phyloP scores from a whole-genome alignment of 805 yeast genomes.

The Cyberlindnera japonica region DNA sequence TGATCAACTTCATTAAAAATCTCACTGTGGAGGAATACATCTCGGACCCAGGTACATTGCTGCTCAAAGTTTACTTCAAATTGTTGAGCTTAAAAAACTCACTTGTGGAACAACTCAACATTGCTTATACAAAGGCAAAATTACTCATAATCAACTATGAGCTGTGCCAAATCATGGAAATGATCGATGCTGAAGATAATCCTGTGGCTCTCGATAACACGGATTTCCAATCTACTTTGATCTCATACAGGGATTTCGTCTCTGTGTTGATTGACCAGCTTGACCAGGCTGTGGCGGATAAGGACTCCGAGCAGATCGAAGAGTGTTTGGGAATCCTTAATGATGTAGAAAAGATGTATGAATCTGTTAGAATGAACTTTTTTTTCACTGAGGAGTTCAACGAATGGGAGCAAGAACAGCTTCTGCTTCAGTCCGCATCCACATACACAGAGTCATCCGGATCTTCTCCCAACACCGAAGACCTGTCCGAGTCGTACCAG shows the following conservation, averaged over 20 bases:
- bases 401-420: constrained; percentile 21
- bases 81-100: constrained; percentile 48
- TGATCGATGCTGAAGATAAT: constrained; percentile 22
- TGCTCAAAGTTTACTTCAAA: constrained; percentile 27
- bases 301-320: constrained; percentile 55
- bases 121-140: constrained; percentile 62
- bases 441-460: constrained; percentile 7
- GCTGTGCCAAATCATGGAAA: constrained; percentile 39
- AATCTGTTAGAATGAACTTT: constrained; percentile 42
- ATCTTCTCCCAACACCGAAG: constrained; percentile 12
- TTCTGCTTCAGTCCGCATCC: constrained; percentile 6
- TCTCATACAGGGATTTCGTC: constrained; percentile 56
- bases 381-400: constrained; percentile 30
- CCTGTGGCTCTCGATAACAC: constrained; percentile 23
- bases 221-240: constrained; percentile 40
- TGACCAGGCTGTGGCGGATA: constrained; percentile 47
- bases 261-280: constrained; percentile 55
- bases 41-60: constrained; percentile 23
- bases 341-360: constrained; percentile 74
- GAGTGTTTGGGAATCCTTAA: constrained; percentile 65
- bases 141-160: constrained; percentile 63
- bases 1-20: constrained; percentile 37
- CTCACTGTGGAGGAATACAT: constrained; percentile 21
- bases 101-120: constrained; percentile 49
- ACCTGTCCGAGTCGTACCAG: constrained; percentile 7